Conservation (phyloP, 2,329 filamentous ascomycete genomes). For the Fusarium sp. region DNA sequence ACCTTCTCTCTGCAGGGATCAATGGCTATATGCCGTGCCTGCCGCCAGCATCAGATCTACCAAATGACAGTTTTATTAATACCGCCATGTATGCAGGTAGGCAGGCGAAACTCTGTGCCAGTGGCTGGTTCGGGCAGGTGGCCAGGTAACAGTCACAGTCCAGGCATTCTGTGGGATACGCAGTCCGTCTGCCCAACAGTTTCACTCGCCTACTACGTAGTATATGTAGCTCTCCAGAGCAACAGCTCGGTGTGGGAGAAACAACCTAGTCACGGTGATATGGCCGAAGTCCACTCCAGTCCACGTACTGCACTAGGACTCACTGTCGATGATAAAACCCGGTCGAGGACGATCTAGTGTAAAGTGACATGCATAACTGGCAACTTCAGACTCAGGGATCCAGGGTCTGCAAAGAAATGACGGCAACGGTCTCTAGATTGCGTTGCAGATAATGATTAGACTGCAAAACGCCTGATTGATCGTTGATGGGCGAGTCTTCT, state of each 20-base stretch:
- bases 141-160: neutral
- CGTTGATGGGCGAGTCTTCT: constrained; percentile 1
- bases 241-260: neutral
- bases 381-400: constrained; percentile 2
- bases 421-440: constrained; percentile 17
- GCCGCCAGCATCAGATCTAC: neutral
- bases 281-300: neutral
- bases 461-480: constrained; percentile 15
- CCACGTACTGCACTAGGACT: constrained; percentile 2
- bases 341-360: constrained; percentile 7
- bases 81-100: constrained; percentile 13
- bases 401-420: constrained; percentile 21
- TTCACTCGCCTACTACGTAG: neutral
- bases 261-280: neutral
- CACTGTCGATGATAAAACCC: constrained; percentile 1
- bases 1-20: neutral
- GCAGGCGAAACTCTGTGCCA: neutral
- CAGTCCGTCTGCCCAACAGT: neutral
- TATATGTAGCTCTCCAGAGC: neutral
- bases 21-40: constrained; percentile 2
- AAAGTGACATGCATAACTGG: constrained; percentile 38
- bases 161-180: neutral
- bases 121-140: neutral
- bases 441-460: neutral
- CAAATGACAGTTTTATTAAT: neutral